Evolutionary conservation across 1,284 basidiomycete species (phyloP).

Genomic region (Tilletia indica): DNA sequence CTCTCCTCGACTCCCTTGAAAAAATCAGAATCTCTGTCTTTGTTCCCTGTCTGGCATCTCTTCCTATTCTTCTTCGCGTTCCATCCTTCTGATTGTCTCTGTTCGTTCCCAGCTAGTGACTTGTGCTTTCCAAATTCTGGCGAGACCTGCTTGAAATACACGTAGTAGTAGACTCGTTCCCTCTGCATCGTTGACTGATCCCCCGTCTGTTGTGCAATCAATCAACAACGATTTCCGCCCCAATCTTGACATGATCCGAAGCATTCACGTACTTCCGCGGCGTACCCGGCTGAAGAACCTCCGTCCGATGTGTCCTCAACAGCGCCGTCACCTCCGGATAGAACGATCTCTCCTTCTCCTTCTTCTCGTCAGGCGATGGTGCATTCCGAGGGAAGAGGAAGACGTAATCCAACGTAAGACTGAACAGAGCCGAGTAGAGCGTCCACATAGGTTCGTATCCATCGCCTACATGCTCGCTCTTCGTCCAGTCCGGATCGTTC

Average conservation of each 20-base stretch:
- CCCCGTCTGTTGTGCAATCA: too few relatives aligned
- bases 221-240: conserved; percentile 47
- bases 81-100: too few relatives aligned
- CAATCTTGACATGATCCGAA: conserved; percentile 82
- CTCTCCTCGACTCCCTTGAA: too few relatives aligned
- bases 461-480: conserved; percentile 32
- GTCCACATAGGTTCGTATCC: conserved; percentile 54
- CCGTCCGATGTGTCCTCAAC: conserved; percentile 67
- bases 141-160: too few relatives aligned
- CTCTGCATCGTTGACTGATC: too few relatives aligned
- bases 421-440: conserved; percentile 48
- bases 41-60: too few relatives aligned
- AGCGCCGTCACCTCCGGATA: conserved; percentile 64
- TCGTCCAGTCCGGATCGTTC: conserved; percentile 38
- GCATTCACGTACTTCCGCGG: conserved; percentile 77
- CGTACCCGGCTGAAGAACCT: conserved; percentile 70
- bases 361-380: neutral
- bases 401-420: conserved; percentile 68
- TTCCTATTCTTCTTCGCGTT: too few relatives aligned
- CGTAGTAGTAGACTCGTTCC: too few relatives aligned
- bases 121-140: too few relatives aligned
- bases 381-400: conserved; percentile 61
- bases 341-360: neutral
- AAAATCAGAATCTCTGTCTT: too few relatives aligned
- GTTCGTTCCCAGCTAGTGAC: too few relatives aligned